phyloP scores from a whole-genome alignment of 306 rosid species.

The Prunus padus region DNA sequence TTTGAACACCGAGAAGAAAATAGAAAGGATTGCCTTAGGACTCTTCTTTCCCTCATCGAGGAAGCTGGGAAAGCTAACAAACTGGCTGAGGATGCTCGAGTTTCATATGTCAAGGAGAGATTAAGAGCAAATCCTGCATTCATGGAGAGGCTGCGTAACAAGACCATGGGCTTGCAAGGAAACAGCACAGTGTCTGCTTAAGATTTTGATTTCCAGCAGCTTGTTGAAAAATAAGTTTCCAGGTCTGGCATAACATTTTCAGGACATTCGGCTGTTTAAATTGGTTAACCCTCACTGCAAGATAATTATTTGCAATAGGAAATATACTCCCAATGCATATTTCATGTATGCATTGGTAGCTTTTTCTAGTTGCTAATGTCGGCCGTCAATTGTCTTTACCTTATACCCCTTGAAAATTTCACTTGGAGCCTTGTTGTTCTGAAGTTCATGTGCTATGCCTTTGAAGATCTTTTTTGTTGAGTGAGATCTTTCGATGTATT shows the following conservation, averaged over 20 bases:
- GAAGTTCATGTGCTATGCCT: background rate
- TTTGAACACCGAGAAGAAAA: conserved; percentile 94
- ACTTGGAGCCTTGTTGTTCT: background rate
- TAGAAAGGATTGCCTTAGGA: conserved; percentile 92
- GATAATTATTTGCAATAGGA: conserved; percentile 10
- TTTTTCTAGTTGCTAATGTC: conserved; percentile 23
- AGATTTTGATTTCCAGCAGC: conserved; percentile 17
- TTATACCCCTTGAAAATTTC: background rate
- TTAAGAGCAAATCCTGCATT: conserved; percentile 71
- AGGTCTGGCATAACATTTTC: conserved; percentile 25
- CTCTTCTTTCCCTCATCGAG: conserved; percentile 81
- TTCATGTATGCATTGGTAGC: background rate
- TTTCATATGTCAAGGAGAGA: conserved; percentile 75
- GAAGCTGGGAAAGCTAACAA: conserved; percentile 93
- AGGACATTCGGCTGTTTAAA: conserved; percentile 22
- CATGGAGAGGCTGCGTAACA: conserved; percentile 73
- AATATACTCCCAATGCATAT: conserved; percentile 9
- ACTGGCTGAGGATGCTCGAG: conserved; percentile 69
- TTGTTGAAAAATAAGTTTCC: conserved; percentile 7
- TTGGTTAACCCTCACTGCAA: conserved; percentile 16
- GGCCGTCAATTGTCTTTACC: conserved; percentile 17
- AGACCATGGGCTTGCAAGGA: conserved; percentile 50
- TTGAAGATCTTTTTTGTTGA: background rate
- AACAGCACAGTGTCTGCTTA: conserved; percentile 42
- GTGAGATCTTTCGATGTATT: background rate